phyloP scores from a whole-genome alignment of 2,329 filamentous ascomycete genomes.

The Colletotrichum horii region DNA sequence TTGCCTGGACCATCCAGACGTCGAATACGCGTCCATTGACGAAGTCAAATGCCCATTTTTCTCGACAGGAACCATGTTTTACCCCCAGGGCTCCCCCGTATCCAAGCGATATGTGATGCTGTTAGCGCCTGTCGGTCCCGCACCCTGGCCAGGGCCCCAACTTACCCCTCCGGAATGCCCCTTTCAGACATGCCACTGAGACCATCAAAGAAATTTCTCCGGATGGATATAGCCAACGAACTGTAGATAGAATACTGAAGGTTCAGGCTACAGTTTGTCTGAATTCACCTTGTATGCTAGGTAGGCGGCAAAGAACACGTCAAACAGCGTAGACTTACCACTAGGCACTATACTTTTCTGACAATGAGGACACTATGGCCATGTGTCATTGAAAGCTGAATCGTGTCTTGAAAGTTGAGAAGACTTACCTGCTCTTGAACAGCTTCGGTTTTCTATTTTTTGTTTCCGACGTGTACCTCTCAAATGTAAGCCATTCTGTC shows the following conservation, averaged over 20 bases:
- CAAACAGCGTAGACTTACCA: not conserved
- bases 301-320: not conserved
- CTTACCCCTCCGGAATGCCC: not conserved
- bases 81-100: not conserved
- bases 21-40: not conserved
- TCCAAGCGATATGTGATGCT: constrained; percentile 6
- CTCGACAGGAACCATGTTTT: constrained; percentile 1
- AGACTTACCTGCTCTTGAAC: not conserved
- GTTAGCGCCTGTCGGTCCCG: constrained; percentile 3
- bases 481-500: not conserved
- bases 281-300: not conserved
- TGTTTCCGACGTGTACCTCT: not conserved
- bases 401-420: not conserved
- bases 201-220: not conserved
- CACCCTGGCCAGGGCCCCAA: not conserved
- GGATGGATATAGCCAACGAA: not conserved
- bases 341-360: not conserved
- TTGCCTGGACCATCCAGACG: not conserved
- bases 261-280: not conserved
- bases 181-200: not conserved
- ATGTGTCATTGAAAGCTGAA: not conserved
- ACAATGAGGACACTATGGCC: not conserved
- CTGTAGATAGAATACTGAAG: not conserved
- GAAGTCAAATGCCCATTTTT: not conserved
- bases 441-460: not conserved